phyloP scores from a whole-genome alignment of 2,329 filamentous ascomycete species.

The Malbranchea zuffiana region DNA sequence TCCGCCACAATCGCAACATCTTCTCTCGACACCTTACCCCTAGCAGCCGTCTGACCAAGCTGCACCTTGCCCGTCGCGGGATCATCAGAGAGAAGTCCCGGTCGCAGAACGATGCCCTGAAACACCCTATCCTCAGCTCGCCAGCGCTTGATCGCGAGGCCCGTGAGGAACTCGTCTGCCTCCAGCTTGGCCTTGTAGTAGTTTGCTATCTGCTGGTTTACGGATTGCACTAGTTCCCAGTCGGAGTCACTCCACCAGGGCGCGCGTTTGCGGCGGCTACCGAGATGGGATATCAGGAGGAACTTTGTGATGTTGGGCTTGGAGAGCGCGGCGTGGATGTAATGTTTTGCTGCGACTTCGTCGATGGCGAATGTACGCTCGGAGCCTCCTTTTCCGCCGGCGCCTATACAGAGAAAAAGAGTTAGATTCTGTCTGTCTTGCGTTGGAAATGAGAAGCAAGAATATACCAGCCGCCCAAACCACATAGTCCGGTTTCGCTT shows the following conservation, averaged over 20 bases:
- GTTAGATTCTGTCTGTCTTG: not conserved
- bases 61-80: slow-evolving; percentile 38
- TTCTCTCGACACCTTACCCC: slow-evolving; percentile 37
- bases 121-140: slow-evolving; percentile 24
- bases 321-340: slow-evolving; percentile 40
- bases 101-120: slow-evolving; percentile 42
- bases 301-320: slow-evolving; percentile 42
- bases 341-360: slow-evolving; percentile 44
- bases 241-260: slow-evolving; percentile 43
- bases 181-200: slow-evolving; percentile 47
- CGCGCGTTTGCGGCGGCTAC: slow-evolving; percentile 38
- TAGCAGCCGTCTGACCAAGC: slow-evolving; percentile 34
- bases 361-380: slow-evolving; percentile 43
- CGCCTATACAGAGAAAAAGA: slow-evolving; percentile 35
- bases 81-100: slow-evolving; percentile 40
- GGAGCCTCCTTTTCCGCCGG: slow-evolving; percentile 45
- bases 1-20: slow-evolving; percentile 44
- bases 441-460: not conserved
- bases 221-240: slow-evolving; percentile 36
- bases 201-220: slow-evolving; percentile 40
- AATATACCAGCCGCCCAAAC: slow-evolving; percentile 38
- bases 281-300: slow-evolving; percentile 45
- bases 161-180: slow-evolving; percentile 45
- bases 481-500: slow-evolving; percentile 35
- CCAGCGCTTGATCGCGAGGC: slow-evolving; percentile 30